Evolutionary conservation across 2,329 filamentous ascomycete species (phyloP).

Genomic region (Cylindrodendrum hubeiense): DNA sequence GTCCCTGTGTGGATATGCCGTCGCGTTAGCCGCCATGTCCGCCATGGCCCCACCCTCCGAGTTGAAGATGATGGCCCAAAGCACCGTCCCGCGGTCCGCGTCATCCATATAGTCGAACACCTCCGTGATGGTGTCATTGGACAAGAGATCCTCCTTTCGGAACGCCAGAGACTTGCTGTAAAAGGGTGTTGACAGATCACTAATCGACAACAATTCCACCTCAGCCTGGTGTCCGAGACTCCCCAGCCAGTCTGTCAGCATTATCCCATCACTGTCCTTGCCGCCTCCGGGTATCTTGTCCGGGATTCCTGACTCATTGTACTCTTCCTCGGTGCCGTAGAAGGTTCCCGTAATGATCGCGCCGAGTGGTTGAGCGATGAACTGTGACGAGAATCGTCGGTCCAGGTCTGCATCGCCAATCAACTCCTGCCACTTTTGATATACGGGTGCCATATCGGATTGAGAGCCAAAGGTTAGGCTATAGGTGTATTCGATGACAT

Average conservation of each 20-base stretch:
- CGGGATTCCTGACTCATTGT: slow-evolving; percentile 62
- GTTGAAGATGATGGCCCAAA: slow-evolving; percentile 75
- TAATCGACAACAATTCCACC: slow-evolving; percentile 60
- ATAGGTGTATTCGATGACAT: slow-evolving; percentile 71
- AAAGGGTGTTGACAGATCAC: slow-evolving; percentile 63
- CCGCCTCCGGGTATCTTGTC: slow-evolving; percentile 55
- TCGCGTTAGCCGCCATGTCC: slow-evolving; percentile 66
- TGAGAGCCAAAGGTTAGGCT: slow-evolving; percentile 63
- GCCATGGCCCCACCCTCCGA: slow-evolving; percentile 70
- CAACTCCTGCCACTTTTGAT: slow-evolving; percentile 70
- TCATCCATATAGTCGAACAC: slow-evolving; percentile 67
- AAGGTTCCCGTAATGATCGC: slow-evolving; percentile 71
- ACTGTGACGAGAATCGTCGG: slow-evolving; percentile 68
- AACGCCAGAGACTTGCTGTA: slow-evolving; percentile 71
- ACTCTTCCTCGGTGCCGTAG: slow-evolving; percentile 71
- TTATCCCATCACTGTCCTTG: slow-evolving; percentile 54
- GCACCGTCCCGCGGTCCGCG: slow-evolving; percentile 61
- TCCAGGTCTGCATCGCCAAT: slow-evolving; percentile 67
- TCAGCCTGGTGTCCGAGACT: slow-evolving; percentile 67
- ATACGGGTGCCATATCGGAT: slow-evolving; percentile 61
- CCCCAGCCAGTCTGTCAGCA: slow-evolving; percentile 73
- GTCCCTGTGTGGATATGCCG: slow-evolving; percentile 74
- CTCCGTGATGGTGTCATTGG: slow-evolving; percentile 56
- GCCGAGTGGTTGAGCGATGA: slow-evolving; percentile 66
- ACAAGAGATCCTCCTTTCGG: slow-evolving; percentile 60